Evolutionary conservation across 768 basidiomycete genomes (phyloP), one percentile per base, ranked within the genome.

Genomic region (Lactarius sanguifluus): DNA sequence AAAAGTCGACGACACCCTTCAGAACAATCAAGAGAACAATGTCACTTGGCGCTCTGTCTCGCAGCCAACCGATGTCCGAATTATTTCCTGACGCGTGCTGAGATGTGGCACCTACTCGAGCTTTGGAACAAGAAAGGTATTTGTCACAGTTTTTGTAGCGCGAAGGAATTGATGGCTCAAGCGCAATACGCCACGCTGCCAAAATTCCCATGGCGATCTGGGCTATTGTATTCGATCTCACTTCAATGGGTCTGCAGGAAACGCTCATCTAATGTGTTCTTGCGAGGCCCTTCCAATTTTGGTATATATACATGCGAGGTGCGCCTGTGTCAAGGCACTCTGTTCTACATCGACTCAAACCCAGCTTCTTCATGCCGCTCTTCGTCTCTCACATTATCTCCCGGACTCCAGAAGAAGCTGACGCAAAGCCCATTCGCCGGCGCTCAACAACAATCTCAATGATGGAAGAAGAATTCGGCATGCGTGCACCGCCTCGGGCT

Each of bases 381-480:
- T 32, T 45, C 50, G 62, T 59, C 30, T 66, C 47, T 43, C 32
- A 15, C 4, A 36, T 16, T 6, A 3, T 23, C 5, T 10, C 57
- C 34, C 38, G 28, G 25, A 36, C 50, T 5, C 16, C 56, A 30
- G 45, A 50, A 16, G 43, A 9, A 16, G 30, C 12, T 10, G 47
- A 59, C 5, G 50, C 5, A 20, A 2, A 9, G n/a, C 61, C 57
- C 25, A 10, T 15, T 32, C 61, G 61, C 40, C 47, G 65, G 32
- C 28, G 28, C 34, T 66, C 65, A 32, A 66, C 65, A 55, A 62
- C 57, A 3, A 62, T 66, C 32, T 62, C 61, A 13, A 36, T 52
- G 57, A 58, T 66, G 65, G 65, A 66, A 50, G 40, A 58, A 43
- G 65, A 66, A 30, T 43, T 66, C 38, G 65, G 65, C 50, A 58